A percentile compares a stretch with the other conserved stretches of the same genome.
These are phyloP conservation scores for Iris pallida DNA, from an alignment of 116 monocot genomes.

Conservation along the genomic window DNA sequence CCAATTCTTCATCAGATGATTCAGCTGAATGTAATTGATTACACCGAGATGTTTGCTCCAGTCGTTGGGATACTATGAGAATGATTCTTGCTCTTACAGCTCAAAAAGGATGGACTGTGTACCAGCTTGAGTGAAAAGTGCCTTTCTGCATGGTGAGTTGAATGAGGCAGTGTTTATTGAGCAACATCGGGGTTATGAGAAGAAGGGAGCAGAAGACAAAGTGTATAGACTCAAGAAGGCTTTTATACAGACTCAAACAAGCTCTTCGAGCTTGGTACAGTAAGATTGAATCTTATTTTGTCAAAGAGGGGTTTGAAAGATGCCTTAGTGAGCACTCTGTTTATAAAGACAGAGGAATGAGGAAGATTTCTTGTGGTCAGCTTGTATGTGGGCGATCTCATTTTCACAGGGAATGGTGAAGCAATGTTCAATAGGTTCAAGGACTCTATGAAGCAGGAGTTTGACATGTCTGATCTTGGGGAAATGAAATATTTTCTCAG, in stretches of 20 bases:
- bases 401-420: constrained; percentile 6
- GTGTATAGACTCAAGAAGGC: constrained; percentile 7
- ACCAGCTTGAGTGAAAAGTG: constrained; percentile 4
- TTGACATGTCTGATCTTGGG: constrained; percentile 11
- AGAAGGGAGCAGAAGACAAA: constrained; percentile 6
- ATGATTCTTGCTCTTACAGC: constrained; percentile 2
- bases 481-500: constrained; percentile 6
- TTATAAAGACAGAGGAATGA: too few relatives aligned
- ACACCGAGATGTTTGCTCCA: constrained; percentile 3
- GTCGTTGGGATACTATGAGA: neutral
- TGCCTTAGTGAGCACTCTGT: constrained; percentile 6
- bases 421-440: constrained; percentile 1
- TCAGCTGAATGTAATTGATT: constrained; percentile 4
- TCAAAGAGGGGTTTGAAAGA: neutral
- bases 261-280: neutral
- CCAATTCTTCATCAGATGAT: neutral
- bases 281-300: constrained; percentile 4
- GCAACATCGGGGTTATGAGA: neutral
- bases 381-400: constrained; percentile 10
- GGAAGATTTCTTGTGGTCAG: constrained; percentile 2
- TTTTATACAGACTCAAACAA: constrained; percentile 8
- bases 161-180: constrained; percentile 6
- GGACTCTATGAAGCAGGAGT: constrained; percentile 5
- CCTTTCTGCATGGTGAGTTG: constrained; percentile 6
- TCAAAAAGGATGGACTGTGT: neutral